Percentiles rank a stretch among this genome's conserved stretches.
These are phyloP conservation scores for Trapa incisa DNA, from an alignment of 345 rosid species.

Conservation along the genomic window DNA sequence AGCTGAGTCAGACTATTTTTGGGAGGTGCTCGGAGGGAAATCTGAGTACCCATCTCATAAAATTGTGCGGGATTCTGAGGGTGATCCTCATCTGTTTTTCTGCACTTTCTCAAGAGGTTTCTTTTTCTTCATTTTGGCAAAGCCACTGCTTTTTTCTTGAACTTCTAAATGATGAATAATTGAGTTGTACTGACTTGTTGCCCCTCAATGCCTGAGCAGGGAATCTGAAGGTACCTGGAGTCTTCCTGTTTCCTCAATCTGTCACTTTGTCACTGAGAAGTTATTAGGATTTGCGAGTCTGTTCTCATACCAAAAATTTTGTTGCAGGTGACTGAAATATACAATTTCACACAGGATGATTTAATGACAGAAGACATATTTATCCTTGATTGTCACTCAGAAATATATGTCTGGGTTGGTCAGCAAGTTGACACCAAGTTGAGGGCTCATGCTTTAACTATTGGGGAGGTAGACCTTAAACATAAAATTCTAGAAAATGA, in stretches of 20 bases:
- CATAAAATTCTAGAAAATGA: neutral
- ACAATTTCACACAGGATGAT: conserved; percentile 88
- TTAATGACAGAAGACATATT: conserved; percentile 97
- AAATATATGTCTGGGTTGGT: conserved; percentile 90
- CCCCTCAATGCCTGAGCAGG: conserved; percentile 35
- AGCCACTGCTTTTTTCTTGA: conserved; percentile 3
- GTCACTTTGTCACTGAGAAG: neutral
- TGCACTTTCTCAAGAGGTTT: conserved; percentile 68
- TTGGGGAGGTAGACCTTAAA: conserved; percentile 60
- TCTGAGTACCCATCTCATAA: conserved; percentile 68
- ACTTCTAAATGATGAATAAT: neutral
- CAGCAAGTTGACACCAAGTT: conserved; percentile 72
- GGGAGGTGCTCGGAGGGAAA: conserved; percentile 87
- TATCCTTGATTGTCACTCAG: conserved; percentile 81
- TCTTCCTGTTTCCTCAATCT: conserved; percentile 8
- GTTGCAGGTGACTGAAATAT: conserved; percentile 75
- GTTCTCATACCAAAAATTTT: neutral
- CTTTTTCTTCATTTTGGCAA: conserved; percentile 6
- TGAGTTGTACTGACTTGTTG: conserved; percentile 4
- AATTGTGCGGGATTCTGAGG: conserved; percentile 58
- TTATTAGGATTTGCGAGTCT: neutral
- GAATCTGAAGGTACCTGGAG: conserved; percentile 60
- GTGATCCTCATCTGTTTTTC: conserved; percentile 88
- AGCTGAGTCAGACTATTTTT: conserved; percentile 77
- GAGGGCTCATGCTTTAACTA: conserved; percentile 49